Evolutionary conservation across 768 basidiomycete genomes (phyloP).

Genomic region (Russula foetens): DNA sequence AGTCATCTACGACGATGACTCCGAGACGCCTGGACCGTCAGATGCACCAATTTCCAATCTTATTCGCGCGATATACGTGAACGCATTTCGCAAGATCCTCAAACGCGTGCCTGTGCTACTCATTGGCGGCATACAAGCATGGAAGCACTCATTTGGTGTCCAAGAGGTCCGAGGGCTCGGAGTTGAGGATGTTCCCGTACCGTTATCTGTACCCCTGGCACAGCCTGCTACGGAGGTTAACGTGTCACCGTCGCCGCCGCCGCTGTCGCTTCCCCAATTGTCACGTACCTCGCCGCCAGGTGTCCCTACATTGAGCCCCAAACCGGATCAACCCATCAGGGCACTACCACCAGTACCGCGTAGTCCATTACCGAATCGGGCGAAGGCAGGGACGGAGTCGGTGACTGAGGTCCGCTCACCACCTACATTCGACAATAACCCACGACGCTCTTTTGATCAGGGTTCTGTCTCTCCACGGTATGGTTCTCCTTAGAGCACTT

Average conservation of each 20-base stretch:
- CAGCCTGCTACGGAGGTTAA: background rate
- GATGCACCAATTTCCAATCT: conserved; percentile 51
- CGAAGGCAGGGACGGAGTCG: conserved; percentile 14
- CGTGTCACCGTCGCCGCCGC: background rate
- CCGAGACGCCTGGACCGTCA: conserved; percentile 41
- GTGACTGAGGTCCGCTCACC: conserved; percentile 22
- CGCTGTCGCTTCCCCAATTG: background rate
- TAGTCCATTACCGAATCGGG: conserved; percentile 12
- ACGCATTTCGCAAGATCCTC: conserved; percentile 61
- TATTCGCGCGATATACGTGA: conserved; percentile 61
- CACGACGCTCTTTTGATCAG: conserved; percentile 35
- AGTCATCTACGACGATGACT: conserved; percentile 70
- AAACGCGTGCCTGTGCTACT: conserved; percentile 76
- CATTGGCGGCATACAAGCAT: conserved; percentile 76
- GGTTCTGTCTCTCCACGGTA: conserved; percentile 36
- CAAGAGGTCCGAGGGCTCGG: conserved; percentile 25
- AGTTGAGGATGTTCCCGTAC: conserved; percentile 17
- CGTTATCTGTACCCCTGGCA: background rate
- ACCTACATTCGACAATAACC: conserved; percentile 1
- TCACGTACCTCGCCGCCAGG: background rate
- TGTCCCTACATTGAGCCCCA: background rate
- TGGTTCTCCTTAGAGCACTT: background rate
- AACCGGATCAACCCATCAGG: conserved; percentile 1
- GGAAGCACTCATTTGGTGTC: conserved; percentile 54
- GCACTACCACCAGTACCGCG: conserved; percentile 8